Percentiles rank a stretch among this genome's conserved stretches.
These are phyloP conservation scores for Citrullus mucosospermus DNA, from an alignment of 306 rosid genomes.

Conservation along the genomic window DNA sequence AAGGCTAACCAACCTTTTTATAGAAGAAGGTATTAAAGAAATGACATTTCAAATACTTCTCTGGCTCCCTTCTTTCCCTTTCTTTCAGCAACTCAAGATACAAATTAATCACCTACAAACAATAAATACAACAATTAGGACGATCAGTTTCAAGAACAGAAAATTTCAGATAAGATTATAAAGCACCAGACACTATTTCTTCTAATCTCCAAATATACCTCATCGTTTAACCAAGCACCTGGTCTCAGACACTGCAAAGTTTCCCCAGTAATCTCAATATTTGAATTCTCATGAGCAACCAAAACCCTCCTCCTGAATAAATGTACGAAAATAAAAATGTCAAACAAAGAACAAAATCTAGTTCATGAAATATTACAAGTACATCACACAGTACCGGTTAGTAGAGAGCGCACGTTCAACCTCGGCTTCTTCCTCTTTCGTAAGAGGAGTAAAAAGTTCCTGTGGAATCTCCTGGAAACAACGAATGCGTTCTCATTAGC, in stretches of 20 bases:
- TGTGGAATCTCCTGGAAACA: slow-evolving; percentile 36
- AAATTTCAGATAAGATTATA: neutral
- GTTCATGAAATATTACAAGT: slow-evolving; percentile 2
- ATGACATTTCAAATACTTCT: slow-evolving; percentile 78
- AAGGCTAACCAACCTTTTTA: slow-evolving; percentile 51
- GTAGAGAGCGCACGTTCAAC: slow-evolving; percentile 39
- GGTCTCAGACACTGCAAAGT: slow-evolving; percentile 62
- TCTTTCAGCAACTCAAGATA: slow-evolving; percentile 93
- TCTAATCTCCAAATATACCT: slow-evolving; percentile 32
- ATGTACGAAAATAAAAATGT: slow-evolving; percentile 3
- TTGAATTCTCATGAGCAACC: slow-evolving; percentile 64
- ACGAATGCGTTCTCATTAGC: neutral
- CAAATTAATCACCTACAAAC: slow-evolving; percentile 75
- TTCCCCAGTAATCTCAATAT: slow-evolving; percentile 60
- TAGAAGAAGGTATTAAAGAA: slow-evolving; percentile 92
- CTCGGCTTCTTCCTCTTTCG: slow-evolving; percentile 41
- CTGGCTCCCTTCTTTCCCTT: slow-evolving; percentile 76
- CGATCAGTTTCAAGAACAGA: slow-evolving; percentile 6
- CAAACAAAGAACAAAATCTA: slow-evolving; percentile 10
- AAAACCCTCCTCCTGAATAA: slow-evolving; percentile 49
- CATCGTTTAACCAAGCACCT: slow-evolving; percentile 84
- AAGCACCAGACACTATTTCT: neutral
- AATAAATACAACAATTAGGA: slow-evolving; percentile 7
- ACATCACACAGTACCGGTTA: slow-evolving; percentile 37
- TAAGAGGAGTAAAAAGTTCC: slow-evolving; percentile 59